These are phyloP conservation scores for Inosperma sp. DNA, from an alignment of 768 basidiomycete genomes.

Conservation along the genomic window DNA sequence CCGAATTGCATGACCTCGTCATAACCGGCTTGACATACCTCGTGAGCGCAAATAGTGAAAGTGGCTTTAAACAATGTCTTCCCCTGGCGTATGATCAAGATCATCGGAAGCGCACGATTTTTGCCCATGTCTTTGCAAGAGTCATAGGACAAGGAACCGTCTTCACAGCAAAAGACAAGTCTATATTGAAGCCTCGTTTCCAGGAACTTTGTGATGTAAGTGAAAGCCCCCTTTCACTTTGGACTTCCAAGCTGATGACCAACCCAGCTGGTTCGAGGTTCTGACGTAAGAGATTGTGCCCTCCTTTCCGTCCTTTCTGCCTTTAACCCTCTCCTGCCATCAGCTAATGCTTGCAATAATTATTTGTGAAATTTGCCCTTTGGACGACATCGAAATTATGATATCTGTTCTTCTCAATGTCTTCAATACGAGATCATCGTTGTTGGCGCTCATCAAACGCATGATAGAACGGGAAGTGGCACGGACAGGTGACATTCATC, in stretches of 20 bases:
- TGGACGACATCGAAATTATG: constrained; percentile 76
- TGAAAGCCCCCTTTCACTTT: constrained; percentile 1
- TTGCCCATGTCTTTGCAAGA: constrained; percentile 78
- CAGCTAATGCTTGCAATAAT: constrained; percentile 81
- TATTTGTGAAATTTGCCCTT: constrained; percentile 82
- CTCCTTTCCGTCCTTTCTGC: not conserved
- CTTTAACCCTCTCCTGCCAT: constrained; percentile 3
- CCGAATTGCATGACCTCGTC: constrained; percentile 68
- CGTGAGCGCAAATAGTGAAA: constrained; percentile 79
- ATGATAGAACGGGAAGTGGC: constrained; percentile 85
- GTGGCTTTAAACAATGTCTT: constrained; percentile 85
- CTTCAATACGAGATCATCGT: constrained; percentile 70
- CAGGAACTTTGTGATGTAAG: constrained; percentile 58
- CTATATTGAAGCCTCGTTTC: constrained; percentile 43
- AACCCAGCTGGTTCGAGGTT: constrained; percentile 72
- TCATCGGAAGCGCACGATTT: constrained; percentile 66
- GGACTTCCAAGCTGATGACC: too few species aligned
- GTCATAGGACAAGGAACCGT: constrained; percentile 78
- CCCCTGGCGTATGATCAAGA: constrained; percentile 73
- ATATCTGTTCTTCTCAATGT: constrained; percentile 81
- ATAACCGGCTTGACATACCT: constrained; percentile 79
- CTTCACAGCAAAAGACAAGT: constrained; percentile 59
- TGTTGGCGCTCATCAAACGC: constrained; percentile 71
- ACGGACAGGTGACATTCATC: constrained; percentile 52
- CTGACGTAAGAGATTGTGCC: constrained; percentile 50